phyloP scores from a whole-genome alignment of 148 eudicot species.

The Silene latifolia region DNA sequence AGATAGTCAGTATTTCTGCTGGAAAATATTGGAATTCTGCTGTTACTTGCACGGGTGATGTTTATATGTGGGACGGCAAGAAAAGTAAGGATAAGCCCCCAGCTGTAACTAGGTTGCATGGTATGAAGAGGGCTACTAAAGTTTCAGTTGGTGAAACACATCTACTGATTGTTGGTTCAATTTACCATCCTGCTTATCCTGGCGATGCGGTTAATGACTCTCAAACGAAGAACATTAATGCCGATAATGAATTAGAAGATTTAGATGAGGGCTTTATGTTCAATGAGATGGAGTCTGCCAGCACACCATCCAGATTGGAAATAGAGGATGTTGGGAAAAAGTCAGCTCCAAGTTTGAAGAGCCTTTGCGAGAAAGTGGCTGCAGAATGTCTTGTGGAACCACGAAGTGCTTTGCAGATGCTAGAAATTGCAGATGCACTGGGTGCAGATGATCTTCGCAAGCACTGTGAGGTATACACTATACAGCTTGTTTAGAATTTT shows the following conservation, averaged over 20 bases:
- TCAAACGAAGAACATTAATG: conserved; percentile 28
- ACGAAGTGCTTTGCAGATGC: conserved; percentile 71
- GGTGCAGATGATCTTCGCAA: conserved; percentile 80
- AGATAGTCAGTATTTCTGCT: conserved; percentile 63
- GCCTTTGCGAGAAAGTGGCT: conserved; percentile 89
- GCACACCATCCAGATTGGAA: conserved; percentile 16
- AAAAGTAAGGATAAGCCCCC: conserved; percentile 57
- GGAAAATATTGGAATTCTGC: conserved; percentile 94
- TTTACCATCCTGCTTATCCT: conserved; percentile 76
- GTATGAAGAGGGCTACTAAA: conserved; percentile 76
- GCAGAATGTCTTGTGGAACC: conserved; percentile 83
- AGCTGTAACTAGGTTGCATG: conserved; percentile 59
- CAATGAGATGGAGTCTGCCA: conserved; percentile 46
- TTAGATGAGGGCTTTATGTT: conserved; percentile 70
- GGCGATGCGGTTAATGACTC: conserved; percentile 28
- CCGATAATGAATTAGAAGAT: conserved; percentile 44
- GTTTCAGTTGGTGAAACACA: conserved; percentile 96
- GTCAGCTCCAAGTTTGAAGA: conserved; percentile 67
- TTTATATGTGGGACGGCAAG: conserved; percentile 92
- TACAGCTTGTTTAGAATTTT: not conserved
- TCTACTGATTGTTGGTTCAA: conserved; percentile 65
- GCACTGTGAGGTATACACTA: conserved; percentile 78
- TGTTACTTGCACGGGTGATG: conserved; percentile 71
- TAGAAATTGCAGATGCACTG: conserved; percentile 89
- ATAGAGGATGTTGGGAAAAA: conserved; percentile 30